Percentiles rank a stretch among this genome's conserved stretches.
phyloP scores from a whole-genome alignment of 768 basidiomycete genomes.

The Russula dissimulans region DNA sequence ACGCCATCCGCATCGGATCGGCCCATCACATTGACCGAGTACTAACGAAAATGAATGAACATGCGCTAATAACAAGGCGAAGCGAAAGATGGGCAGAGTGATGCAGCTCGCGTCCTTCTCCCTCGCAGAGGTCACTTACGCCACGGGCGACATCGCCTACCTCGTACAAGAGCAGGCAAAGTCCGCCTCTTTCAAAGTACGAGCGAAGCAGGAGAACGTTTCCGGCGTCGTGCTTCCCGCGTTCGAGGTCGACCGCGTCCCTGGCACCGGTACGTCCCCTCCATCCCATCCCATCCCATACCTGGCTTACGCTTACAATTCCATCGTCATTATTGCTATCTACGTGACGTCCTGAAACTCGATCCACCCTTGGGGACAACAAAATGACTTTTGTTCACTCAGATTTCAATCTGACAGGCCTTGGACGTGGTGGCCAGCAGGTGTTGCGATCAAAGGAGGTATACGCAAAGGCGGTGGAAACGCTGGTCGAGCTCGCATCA shows the following conservation, averaged over 20 bases:
- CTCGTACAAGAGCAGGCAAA: slow-evolving; percentile 96
- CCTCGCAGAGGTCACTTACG: slow-evolving; percentile 96
- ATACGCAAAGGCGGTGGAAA: slow-evolving; percentile 95
- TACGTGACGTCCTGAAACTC: background rate
- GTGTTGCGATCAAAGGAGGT: slow-evolving; percentile 92
- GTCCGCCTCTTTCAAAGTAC: slow-evolving; percentile 84
- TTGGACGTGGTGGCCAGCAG: slow-evolving; percentile 95
- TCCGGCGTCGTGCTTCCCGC: slow-evolving; percentile 93
- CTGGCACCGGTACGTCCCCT: slow-evolving; percentile 59
- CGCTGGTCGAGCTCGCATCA: slow-evolving; percentile 92
- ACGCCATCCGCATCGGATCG: background rate
- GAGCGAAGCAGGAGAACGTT: slow-evolving; percentile 95
- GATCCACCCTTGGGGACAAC: too few species aligned
- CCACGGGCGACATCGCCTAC: slow-evolving; percentile 95
- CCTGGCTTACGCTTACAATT: background rate
- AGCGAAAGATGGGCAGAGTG: slow-evolving; percentile 97
- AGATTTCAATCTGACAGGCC: slow-evolving; percentile 97
- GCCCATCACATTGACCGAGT: background rate
- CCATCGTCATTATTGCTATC: background rate
- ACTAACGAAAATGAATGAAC: background rate
- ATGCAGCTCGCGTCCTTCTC: slow-evolving; percentile 99
- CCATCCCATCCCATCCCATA: background rate
- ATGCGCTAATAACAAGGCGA: slow-evolving; percentile 52
- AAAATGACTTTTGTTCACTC: background rate
- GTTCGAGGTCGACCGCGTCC: slow-evolving; percentile 83